Evolutionary conservation across 306 rosid species (phyloP).

Genomic region (Pachyrhizus erosus): DNA sequence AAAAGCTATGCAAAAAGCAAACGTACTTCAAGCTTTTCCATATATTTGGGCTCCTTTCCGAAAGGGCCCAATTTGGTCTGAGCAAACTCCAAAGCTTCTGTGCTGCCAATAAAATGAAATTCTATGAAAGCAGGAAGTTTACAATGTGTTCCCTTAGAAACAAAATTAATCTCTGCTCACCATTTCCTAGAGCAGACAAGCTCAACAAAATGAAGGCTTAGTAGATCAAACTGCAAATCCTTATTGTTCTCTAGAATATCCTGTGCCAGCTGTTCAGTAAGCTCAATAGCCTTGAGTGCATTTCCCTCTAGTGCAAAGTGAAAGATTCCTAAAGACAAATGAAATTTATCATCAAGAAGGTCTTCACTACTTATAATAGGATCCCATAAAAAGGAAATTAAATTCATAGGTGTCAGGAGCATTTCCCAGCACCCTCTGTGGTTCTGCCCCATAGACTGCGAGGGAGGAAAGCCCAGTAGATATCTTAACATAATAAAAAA

Average conservation of each 20-base stretch:
- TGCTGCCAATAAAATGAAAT: conserved; percentile 75
- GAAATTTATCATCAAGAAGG: conserved; percentile 32
- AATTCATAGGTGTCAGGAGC: neutral
- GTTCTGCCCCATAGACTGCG: neutral
- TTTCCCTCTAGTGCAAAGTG: conserved; percentile 75
- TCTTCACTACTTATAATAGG: conserved; percentile 4
- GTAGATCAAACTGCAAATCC: conserved; percentile 87
- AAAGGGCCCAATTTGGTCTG: conserved; percentile 76
- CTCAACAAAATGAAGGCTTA: conserved; percentile 92
- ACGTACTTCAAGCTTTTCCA: conserved; percentile 73
- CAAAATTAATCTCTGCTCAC: conserved; percentile 55
- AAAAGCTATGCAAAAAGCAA: neutral
- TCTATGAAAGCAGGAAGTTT: conserved; percentile 35
- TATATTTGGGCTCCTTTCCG: conserved; percentile 67
- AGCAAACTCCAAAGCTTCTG: conserved; percentile 95
- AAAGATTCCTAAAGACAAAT: conserved; percentile 64
- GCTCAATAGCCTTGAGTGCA: conserved; percentile 84
- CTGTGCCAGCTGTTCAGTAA: conserved; percentile 72
- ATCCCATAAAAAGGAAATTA: conserved; percentile 1
- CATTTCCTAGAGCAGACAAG: conserved; percentile 80
- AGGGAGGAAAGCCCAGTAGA: neutral
- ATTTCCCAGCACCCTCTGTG: conserved; percentile 13
- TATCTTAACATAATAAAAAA: conserved; percentile 8
- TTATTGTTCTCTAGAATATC: conserved; percentile 74
- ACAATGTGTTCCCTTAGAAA: conserved; percentile 17